Conservation (phyloP, 1,284 basidiomycete species). For the Tylopilus orsonianus region DNA sequence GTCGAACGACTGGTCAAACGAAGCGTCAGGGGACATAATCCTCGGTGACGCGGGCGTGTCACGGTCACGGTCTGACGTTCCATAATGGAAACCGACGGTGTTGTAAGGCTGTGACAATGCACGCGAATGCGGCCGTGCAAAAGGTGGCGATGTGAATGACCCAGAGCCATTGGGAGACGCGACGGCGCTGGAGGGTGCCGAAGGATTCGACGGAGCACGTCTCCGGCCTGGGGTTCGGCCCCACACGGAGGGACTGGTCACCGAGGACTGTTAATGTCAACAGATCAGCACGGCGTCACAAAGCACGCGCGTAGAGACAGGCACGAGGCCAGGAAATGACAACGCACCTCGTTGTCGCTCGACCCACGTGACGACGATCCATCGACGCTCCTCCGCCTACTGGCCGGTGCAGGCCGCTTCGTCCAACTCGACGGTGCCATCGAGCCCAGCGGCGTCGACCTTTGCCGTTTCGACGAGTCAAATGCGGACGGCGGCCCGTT, state of each 20-base stretch:
- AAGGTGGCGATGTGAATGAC: conserved; percentile 42
- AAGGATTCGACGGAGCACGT: conserved; percentile 68
- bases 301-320: conserved; percentile 6
- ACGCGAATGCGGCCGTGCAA: conserved; percentile 59
- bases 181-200: conserved; percentile 44
- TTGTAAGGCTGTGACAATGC: conserved; percentile 48
- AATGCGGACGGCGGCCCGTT: conserved; percentile 48
- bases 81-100: conserved; percentile 37
- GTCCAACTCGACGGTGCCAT: conserved; percentile 72
- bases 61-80: conserved; percentile 28
- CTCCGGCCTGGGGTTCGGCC: conserved; percentile 43
- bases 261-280: conserved; percentile 25
- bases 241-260: conserved; percentile 43
- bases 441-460: conserved; percentile 55
- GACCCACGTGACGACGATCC: conserved; percentile 44
- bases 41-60: conserved; percentile 35
- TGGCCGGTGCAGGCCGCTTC: conserved; percentile 60
- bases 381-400: conserved; percentile 66
- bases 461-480: conserved; percentile 62
- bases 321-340: background rate
- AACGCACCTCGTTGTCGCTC: conserved; percentile 70
- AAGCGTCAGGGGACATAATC: conserved; percentile 42
- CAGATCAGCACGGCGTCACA: conserved; percentile 7
- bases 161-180: conserved; percentile 33
- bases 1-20: conserved; percentile 38